Conservation (phyloP, 345 rosid species). For the Brassica rapa region DNA sequence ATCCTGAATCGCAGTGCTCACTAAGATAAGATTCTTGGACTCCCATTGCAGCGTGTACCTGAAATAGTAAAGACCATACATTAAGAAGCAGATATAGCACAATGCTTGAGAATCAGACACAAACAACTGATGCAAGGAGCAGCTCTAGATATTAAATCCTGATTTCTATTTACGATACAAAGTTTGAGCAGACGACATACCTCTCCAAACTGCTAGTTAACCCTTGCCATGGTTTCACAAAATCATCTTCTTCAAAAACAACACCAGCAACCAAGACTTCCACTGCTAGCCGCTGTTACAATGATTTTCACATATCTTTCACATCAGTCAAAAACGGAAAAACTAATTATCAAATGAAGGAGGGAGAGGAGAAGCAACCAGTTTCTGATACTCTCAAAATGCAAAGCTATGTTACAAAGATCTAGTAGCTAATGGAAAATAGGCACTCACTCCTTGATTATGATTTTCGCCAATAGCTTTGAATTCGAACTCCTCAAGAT, state of each 20-base stretch:
- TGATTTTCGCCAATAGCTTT: slow-evolving; percentile 81
- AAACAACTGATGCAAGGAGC: not conserved
- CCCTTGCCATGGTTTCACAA: slow-evolving; percentile 89
- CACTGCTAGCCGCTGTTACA: slow-evolving; percentile 81
- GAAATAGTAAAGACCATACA: slow-evolving; percentile 14
- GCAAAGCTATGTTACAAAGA: slow-evolving; percentile 14
- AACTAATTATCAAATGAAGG: not conserved
- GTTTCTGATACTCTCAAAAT: not conserved
- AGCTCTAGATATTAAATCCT: slow-evolving; percentile 10
- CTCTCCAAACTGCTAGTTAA: slow-evolving; percentile 74
- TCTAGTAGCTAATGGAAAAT: not conserved
- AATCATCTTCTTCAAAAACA: slow-evolving; percentile 74
- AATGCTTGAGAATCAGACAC: not conserved
- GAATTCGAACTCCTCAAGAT: slow-evolving; percentile 89
- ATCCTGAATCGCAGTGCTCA: slow-evolving; percentile 97
- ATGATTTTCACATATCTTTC: slow-evolving; percentile 14
- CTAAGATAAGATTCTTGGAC: slow-evolving; percentile 79
- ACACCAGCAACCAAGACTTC: slow-evolving; percentile 83
- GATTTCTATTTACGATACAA: not conserved
- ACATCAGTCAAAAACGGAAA: slow-evolving; percentile 8
- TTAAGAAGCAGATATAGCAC: not conserved
- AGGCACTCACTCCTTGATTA: slow-evolving; percentile 56
- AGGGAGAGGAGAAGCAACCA: not conserved
- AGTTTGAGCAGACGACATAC: slow-evolving; percentile 42
- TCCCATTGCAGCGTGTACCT: slow-evolving; percentile 97